Base-by-base conservation (phyloP, 2,329 filamentous ascomycete species). In the Nigrospora osmanthi region DNA sequence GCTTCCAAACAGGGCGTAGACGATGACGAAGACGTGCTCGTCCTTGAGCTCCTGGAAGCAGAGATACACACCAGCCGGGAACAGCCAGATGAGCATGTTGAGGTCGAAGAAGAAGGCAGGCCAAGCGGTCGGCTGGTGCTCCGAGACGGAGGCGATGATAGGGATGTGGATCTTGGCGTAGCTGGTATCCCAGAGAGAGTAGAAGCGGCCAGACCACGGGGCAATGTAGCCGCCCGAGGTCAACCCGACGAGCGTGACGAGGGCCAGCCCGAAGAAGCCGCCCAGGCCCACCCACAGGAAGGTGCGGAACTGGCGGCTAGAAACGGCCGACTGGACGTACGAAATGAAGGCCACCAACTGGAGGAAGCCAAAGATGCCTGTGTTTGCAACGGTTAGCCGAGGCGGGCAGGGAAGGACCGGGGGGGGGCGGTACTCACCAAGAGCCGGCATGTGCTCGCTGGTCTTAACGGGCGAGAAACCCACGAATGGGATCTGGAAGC, bases 81-180 rank as follows among this genome's bases (percentile, higher is more conserved):
- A 97, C 43, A 98, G 81, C 93, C 93, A 98, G 69, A 98, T 95
- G 59, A 98, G 78, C 73, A 98, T 83, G 73, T 95, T 96, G 56
- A 98, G 76, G 60, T 98, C 93, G 66, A 98, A 98, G 75, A 98
- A 98, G 77, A 96, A 98, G 14, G 94, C 89, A 3, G 93, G 93
- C 93, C 93, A 98, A 37, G 93, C 93, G 34, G 93, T 98, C 44
- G 93, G 93, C 71, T 98, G 93, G 72, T 98, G 93, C 71, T 98
- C 93, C 1, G 93, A 98, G 39, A 98, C 93, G n/a, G 93, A 98
- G 4, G 93, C 93, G 64, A 98, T 98, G 62, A 98, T 98, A 49
- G 93, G 93, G 62, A 98, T 98, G 62, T 98, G 93, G 52, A 97
- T 94, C 76, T 98, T 98, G 59, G 93, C 93, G 63, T 98, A 98